Percentiles rank a stretch among this genome's conserved stretches.
phyloP scores from a whole-genome alignment of 768 basidiomycete species.

The Auriscalpium orientale region DNA sequence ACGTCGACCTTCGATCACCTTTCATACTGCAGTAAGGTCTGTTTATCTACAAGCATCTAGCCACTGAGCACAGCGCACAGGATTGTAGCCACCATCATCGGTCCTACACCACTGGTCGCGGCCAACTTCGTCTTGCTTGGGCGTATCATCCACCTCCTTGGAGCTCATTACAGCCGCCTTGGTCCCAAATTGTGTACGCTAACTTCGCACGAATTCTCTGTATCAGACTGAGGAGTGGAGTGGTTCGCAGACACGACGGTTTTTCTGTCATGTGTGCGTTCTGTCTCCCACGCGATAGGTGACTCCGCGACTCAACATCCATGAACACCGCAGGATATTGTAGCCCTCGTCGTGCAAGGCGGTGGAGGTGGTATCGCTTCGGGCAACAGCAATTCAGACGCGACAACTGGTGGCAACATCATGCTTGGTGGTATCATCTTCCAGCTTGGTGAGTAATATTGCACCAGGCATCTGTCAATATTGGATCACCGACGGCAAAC shows the following conservation, averaged over 20 bases:
- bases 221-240: not conserved
- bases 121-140: slow-evolving; percentile 50
- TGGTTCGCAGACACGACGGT: slow-evolving; percentile 21
- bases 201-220: not conserved
- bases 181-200: slow-evolving; percentile 22
- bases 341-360: slow-evolving; percentile 33
- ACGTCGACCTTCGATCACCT: slow-evolving; percentile 14
- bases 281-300: not conserved
- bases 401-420: slow-evolving; percentile 17
- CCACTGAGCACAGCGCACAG: slow-evolving; percentile 6
- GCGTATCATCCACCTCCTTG: slow-evolving; percentile 35
- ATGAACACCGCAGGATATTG: slow-evolving; percentile 24
- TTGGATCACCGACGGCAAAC: not conserved
- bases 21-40: slow-evolving; percentile 38
- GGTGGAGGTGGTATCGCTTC: slow-evolving; percentile 29
- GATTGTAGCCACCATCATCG: slow-evolving; percentile 38
- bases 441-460: slow-evolving; percentile 18
- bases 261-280: slow-evolving; percentile 24
- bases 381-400: not conserved
- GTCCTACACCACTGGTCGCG: slow-evolving; percentile 50
- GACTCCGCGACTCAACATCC: not conserved
- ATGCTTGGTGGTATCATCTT: slow-evolving; percentile 24
- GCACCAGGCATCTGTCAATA: not conserved
- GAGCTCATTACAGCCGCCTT: slow-evolving; percentile 44
- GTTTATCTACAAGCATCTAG: not conserved